phyloP scores from a whole-genome alignment of 768 basidiomycete genomes.

The Leccinum olivaceopallidum region DNA sequence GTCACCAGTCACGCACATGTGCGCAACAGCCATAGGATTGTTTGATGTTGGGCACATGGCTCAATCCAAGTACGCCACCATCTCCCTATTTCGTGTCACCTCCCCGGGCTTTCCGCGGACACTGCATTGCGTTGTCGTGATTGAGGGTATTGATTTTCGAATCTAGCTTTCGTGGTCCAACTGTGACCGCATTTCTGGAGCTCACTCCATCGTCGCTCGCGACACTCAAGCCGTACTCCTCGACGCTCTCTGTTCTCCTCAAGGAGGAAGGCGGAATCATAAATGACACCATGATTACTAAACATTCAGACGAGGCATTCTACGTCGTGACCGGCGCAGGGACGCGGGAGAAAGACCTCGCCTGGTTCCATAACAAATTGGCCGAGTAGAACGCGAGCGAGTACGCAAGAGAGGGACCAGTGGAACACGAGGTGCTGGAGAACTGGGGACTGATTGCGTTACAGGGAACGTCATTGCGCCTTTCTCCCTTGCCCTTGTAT shows the following conservation, averaged over 20 bases:
- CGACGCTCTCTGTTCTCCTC: constrained; percentile 86
- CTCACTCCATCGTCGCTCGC: constrained; percentile 84
- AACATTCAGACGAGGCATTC: constrained; percentile 75
- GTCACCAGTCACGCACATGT: constrained; percentile 92
- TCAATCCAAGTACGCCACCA: constrained; percentile 67
- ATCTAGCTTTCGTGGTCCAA: constrained; percentile 76
- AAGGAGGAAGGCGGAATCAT: constrained; percentile 93
- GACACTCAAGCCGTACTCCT: constrained; percentile 66
- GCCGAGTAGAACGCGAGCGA: constrained; percentile 75
- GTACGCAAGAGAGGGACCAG: constrained; percentile 51
- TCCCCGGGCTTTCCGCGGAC: not conserved
- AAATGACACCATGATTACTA: constrained; percentile 92
- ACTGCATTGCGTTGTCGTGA: not conserved
- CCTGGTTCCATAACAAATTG: constrained; percentile 71
- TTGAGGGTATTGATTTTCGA: not conserved
- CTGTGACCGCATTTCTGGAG: constrained; percentile 80
- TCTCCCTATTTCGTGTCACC: not conserved
- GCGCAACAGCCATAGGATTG: constrained; percentile 71
- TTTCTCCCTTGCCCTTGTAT: not conserved
- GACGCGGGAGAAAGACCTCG: constrained; percentile 74
- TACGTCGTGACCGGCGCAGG: constrained; percentile 98
- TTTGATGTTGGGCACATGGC: constrained; percentile 99
- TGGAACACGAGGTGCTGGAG: constrained; percentile 80
- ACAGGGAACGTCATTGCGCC: constrained; percentile 60
- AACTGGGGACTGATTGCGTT: constrained; percentile 88